Conservation (phyloP, 2,329 filamentous ascomycete species). For the Neophaeococcomyces mojaviensis region DNA sequence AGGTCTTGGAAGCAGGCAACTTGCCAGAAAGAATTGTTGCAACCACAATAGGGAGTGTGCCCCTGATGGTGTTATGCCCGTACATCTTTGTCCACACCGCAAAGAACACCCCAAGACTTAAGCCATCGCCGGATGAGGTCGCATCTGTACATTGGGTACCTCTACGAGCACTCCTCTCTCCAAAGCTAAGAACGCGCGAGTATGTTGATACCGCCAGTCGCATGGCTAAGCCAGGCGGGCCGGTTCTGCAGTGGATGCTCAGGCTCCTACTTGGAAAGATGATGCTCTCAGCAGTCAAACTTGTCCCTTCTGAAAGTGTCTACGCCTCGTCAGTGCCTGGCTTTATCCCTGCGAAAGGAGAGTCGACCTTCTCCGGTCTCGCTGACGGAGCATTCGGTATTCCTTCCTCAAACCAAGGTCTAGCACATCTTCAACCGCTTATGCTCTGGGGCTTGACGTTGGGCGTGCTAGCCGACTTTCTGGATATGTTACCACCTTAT, state of each 20-base stretch:
- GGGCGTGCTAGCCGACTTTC: constrained; percentile 59
- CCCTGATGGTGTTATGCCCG: constrained; percentile 62
- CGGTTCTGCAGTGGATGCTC: constrained; percentile 47
- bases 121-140: constrained; percentile 61
- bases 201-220: constrained; percentile 58
- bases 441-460: constrained; percentile 63
- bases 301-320: constrained; percentile 55
- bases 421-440: constrained; percentile 39
- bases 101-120: constrained; percentile 48
- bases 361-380: constrained; percentile 15
- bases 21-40: constrained; percentile 60
- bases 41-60: constrained; percentile 58
- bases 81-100: constrained; percentile 58
- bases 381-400: constrained; percentile 17
- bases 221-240: constrained; percentile 49
- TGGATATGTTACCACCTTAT: constrained; percentile 58
- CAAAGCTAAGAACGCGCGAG: constrained; percentile 53
- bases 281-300: constrained; percentile 58
- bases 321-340: constrained; percentile 49
- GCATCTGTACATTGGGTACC: constrained; percentile 64
- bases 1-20: constrained; percentile 49
- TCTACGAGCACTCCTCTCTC: constrained; percentile 52
- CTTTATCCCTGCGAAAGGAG: constrained; percentile 37
- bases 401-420: constrained; percentile 20
- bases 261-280: constrained; percentile 56